Conservation (phyloP, 2,329 filamentous ascomycete species). For the Stachybotrys chartarum region DNA sequence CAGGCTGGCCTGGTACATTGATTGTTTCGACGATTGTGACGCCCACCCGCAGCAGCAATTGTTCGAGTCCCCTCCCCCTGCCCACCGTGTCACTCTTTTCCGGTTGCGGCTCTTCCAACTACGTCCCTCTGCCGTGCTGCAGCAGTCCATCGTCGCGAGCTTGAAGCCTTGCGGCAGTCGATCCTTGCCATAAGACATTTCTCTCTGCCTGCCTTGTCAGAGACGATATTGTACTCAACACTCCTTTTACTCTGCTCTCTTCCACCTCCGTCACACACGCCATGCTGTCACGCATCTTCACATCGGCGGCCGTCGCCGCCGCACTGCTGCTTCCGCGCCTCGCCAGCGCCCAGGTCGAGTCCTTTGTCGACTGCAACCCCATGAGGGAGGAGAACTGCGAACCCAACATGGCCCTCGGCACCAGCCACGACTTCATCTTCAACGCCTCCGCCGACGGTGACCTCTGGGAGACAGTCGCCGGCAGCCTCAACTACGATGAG, state of each 20-base stretch:
- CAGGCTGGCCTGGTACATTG: not conserved
- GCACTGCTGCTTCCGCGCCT: constrained; percentile 29
- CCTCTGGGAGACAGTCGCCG: constrained; percentile 64
- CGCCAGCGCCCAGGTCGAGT: constrained; percentile 64
- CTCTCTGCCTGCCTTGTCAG: not conserved
- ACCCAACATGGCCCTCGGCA: constrained; percentile 62
- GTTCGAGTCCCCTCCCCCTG: constrained; percentile 4
- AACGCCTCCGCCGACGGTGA: constrained; percentile 38
- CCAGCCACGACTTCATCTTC: constrained; percentile 55
- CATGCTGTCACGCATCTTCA: constrained; percentile 19
- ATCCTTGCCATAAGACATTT: not conserved
- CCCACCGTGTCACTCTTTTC: not conserved
- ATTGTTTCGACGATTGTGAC: not conserved
- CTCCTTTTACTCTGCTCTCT: not conserved
- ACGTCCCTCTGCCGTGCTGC: not conserved
- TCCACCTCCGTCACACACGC: not conserved
- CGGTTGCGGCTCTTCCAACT: not conserved
- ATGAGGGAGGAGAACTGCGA: constrained; percentile 61
- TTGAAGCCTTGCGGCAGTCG: not conserved
- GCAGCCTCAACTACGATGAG: constrained; percentile 53
- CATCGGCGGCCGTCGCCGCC: constrained; percentile 21
- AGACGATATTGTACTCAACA: not conserved
- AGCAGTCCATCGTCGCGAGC: not conserved
- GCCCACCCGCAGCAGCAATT: not conserved
- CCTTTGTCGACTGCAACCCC: constrained; percentile 63